A percentile compares a stretch with the other conserved stretches of the same genome.
Conservation (phyloP, 192 early-diverging fungal genomes). For the Coemansia sp. region DNA sequence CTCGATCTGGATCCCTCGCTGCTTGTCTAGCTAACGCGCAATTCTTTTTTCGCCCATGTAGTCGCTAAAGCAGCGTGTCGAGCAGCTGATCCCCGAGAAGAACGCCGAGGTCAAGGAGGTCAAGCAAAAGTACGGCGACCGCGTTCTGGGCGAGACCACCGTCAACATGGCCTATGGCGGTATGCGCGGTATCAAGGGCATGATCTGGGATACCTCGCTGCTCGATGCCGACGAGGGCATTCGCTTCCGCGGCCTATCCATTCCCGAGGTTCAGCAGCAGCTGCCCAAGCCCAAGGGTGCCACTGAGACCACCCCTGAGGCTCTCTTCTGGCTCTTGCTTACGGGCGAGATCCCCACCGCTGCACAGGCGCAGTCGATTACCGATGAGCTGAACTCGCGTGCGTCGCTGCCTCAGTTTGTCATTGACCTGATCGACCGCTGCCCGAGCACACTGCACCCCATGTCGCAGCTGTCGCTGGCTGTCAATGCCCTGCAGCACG, state of each 20-base stretch:
- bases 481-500: slow-evolving; percentile 96
- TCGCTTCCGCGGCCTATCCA: slow-evolving; percentile 94
- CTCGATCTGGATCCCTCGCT: background rate
- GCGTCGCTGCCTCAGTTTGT: slow-evolving; percentile 90
- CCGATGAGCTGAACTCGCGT: slow-evolving; percentile 95
- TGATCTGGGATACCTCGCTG: slow-evolving; percentile 98
- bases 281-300: slow-evolving; percentile 88
- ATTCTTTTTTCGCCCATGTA: slow-evolving; percentile 11
- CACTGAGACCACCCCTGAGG: slow-evolving; percentile 94
- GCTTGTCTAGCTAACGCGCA: background rate
- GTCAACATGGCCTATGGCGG: slow-evolving; percentile 98
- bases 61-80: slow-evolving; percentile 87
- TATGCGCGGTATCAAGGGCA: slow-evolving; percentile 99
- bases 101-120: slow-evolving; percentile 93
- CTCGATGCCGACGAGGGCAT: slow-evolving; percentile 98
- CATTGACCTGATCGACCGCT: slow-evolving; percentile 96
- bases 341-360: slow-evolving; percentile 95
- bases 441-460: slow-evolving; percentile 97
- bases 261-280: slow-evolving; percentile 92
- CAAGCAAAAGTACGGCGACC: slow-evolving; percentile 85
- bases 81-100: slow-evolving; percentile 93
- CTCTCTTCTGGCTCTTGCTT: slow-evolving; percentile 96
- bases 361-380: slow-evolving; percentile 87
- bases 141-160: slow-evolving; percentile 90
- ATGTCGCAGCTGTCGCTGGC: slow-evolving; percentile 99